phyloP scores from a whole-genome alignment of 2,329 filamentous ascomycete species.

The Aspergillus intermedius region DNA sequence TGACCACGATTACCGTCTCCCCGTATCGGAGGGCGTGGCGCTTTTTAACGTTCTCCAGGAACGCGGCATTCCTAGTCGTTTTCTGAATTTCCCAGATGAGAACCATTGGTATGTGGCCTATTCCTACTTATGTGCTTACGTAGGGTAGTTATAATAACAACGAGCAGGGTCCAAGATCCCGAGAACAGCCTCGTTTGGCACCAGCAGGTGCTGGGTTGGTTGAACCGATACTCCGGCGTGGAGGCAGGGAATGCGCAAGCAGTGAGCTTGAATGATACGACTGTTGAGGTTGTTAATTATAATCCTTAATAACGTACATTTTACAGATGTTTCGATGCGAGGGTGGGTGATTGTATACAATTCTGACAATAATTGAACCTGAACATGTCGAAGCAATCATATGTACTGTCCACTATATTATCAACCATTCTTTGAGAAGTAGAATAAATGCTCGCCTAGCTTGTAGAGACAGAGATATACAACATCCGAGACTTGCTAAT shows the following conservation, averaged over 20 bases:
- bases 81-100: slow-evolving; percentile 73
- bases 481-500: no score
- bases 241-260: slow-evolving; percentile 21
- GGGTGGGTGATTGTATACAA: no score
- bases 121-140: background rate
- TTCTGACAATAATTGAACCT: no score
- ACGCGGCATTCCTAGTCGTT: slow-evolving; percentile 64
- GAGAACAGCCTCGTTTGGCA: slow-evolving; percentile 92
- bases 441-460: no score
- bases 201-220: slow-evolving; percentile 69
- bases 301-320: slow-evolving; percentile 10
- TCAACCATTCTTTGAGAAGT: no score
- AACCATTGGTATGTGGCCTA: slow-evolving; percentile 46
- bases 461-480: no score
- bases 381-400: no score
- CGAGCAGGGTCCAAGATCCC: slow-evolving; percentile 65
- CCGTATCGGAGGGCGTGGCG: slow-evolving; percentile 70
- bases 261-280: slow-evolving; percentile 28
- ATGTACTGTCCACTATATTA: no score
- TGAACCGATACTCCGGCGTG: slow-evolving; percentile 47
- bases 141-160: background rate
- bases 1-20: slow-evolving; percentile 77
- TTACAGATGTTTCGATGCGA: no score
- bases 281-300: slow-evolving; percentile 26
- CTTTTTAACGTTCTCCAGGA: slow-evolving; percentile 77